A percentile compares a stretch with the other conserved stretches of the same genome.
Conservation (phyloP, 768 basidiomycete genomes). For the Phlebiopsis gigantea region DNA sequence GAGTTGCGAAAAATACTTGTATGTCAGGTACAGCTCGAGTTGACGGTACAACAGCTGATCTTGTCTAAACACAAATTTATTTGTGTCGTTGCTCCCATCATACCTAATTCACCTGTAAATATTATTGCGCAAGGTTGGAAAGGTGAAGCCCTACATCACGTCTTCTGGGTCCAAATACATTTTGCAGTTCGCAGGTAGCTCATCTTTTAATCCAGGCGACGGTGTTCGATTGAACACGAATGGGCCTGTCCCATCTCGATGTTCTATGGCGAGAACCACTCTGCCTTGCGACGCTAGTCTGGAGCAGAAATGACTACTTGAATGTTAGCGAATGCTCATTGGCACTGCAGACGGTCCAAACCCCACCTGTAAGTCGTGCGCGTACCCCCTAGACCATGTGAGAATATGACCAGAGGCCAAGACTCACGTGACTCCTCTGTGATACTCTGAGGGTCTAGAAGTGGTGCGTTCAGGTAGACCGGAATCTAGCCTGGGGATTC, state of each 20-base stretch:
- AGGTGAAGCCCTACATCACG: constrained; percentile 47
- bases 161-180: constrained; percentile 55
- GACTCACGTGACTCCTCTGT: constrained; percentile 19
- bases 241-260: constrained; percentile 75
- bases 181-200: constrained; percentile 22
- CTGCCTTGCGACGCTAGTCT: constrained; percentile 72
- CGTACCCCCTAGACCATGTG: constrained; percentile 77
- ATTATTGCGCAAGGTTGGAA: neutral
- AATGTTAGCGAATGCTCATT: no score
- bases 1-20: constrained; percentile 53
- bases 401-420: constrained; percentile 82
- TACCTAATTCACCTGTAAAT: constrained; percentile 17
- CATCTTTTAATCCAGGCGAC: constrained; percentile 27
- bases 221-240: constrained; percentile 36
- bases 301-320: constrained; percentile 58
- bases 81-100: constrained; percentile 23
- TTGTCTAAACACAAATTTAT: constrained; percentile 41
- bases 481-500: constrained; percentile 11
- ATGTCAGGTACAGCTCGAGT: constrained; percentile 62
- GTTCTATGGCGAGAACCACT: constrained; percentile 79
- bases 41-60: constrained; percentile 70
- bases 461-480: constrained; percentile 13
- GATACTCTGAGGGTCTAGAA: constrained; percentile 13
- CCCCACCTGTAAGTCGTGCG: constrained; percentile 62
- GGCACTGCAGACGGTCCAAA: no score